Evolutionary conservation across 2,329 filamentous ascomycete genomes (phyloP).

Genomic region (Penicillium sp.): DNA sequence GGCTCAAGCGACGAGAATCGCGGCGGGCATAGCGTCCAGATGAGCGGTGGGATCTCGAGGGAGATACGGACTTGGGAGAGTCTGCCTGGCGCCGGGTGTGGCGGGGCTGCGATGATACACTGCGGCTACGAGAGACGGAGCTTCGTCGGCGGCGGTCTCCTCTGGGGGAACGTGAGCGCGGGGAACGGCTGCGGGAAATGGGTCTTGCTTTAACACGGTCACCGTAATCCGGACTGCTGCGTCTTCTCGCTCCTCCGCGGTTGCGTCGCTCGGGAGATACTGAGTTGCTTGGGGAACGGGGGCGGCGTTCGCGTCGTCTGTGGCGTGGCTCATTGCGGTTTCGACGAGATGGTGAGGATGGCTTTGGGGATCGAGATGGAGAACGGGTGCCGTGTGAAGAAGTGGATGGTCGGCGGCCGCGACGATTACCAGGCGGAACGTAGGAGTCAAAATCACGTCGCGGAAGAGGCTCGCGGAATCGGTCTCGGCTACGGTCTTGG

Average conservation of each 20-base stretch:
- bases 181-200: slow-evolving; percentile 49
- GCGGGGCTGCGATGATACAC: slow-evolving; percentile 38
- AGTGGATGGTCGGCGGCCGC: slow-evolving; percentile 40
- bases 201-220: slow-evolving; percentile 54
- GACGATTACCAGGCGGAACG: slow-evolving; percentile 49
- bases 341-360: slow-evolving; percentile 26
- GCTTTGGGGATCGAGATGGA: slow-evolving; percentile 32
- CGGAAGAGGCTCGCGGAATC: slow-evolving; percentile 46
- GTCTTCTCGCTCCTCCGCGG: slow-evolving; percentile 37
- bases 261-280: slow-evolving; percentile 42
- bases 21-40: slow-evolving; percentile 40
- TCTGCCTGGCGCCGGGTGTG: slow-evolving; percentile 35
- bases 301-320: slow-evolving; percentile 31
- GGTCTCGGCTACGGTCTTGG: slow-evolving; percentile 44
- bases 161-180: slow-evolving; percentile 58
- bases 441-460: slow-evolving; percentile 59
- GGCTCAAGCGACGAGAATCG: slow-evolving; percentile 34
- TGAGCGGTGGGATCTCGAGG: slow-evolving; percentile 40
- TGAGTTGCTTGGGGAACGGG: slow-evolving; percentile 32
- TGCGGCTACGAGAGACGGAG: slow-evolving; percentile 37
- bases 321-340: slow-evolving; percentile 31
- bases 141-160: slow-evolving; percentile 44
- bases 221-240: slow-evolving; percentile 41
- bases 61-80: slow-evolving; percentile 41
- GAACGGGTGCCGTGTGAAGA: slow-evolving; percentile 34